phyloP scores from a whole-genome alignment of 257 asterid genomes.

The Solanum paucissectum region DNA sequence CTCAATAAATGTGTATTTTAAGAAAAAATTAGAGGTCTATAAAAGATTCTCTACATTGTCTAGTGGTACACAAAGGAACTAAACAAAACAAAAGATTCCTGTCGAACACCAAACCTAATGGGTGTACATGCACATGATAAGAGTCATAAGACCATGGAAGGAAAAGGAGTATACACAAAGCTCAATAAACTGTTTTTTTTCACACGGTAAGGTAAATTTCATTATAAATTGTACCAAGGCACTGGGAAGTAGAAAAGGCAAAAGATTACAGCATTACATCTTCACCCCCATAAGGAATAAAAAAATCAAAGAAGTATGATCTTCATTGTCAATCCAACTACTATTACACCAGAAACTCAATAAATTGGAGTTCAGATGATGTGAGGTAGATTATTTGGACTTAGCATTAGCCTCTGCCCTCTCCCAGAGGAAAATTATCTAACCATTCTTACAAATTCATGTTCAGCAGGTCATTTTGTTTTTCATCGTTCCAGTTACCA shows the following conservation, averaged over 20 bases:
- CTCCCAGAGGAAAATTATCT: not conserved
- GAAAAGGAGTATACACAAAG: not conserved
- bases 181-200: not conserved
- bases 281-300: not conserved
- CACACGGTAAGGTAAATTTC: not conserved
- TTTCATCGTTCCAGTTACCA: not conserved
- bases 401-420: not conserved
- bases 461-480: not conserved
- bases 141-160: not conserved
- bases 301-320: not conserved
- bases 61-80: not conserved
- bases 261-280: not conserved
- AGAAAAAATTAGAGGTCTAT: not conserved
- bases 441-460: not conserved
- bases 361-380: not conserved
- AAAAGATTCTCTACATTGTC: not conserved
- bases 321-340: not conserved
- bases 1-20: not conserved
- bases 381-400: not conserved
- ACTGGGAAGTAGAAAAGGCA: not conserved
- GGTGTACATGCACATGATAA: not conserved
- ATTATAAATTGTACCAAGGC: not conserved
- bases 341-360: not conserved
- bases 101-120: not conserved
- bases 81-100: not conserved